Evolutionary conservation across 2,329 filamentous ascomycete species (phyloP).

Genomic region (Ceratocystis harringtonii): DNA sequence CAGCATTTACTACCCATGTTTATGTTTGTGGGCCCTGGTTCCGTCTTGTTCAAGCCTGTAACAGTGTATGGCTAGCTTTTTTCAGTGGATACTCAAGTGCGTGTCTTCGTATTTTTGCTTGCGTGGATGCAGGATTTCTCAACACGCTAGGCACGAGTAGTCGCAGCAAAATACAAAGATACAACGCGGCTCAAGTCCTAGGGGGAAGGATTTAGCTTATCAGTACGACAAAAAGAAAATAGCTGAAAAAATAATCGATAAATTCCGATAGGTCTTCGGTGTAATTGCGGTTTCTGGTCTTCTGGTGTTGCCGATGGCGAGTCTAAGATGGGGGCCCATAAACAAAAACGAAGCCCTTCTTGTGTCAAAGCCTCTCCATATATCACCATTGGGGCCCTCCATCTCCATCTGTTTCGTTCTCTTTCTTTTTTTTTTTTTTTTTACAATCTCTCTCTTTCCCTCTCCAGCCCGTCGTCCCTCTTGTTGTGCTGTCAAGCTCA

Average conservation of each 20-base stretch:
- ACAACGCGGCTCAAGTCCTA: background rate
- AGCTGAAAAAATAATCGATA: background rate
- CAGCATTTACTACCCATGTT: background rate
- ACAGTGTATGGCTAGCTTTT: too few relatives aligned
- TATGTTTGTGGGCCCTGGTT: background rate
- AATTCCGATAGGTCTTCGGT: background rate
- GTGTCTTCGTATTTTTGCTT: background rate
- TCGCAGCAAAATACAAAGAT: background rate
- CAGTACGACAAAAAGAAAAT: background rate
- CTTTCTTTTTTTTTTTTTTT: background rate
- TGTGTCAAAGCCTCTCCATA: background rate
- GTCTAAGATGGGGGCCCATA: background rate
- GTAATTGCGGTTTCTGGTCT: background rate
- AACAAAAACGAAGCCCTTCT: background rate
- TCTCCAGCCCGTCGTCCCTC: background rate
- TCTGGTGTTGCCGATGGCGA: background rate
- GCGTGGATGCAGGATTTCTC: background rate
- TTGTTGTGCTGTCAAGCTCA: background rate
- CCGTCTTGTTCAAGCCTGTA: background rate
- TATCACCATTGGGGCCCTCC: background rate
- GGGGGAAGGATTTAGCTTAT: background rate
- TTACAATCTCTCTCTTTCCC: background rate
- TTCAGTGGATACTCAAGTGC: too few relatives aligned
- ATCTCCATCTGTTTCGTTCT: background rate
- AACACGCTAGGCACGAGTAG: background rate